Conservation (phyloP, 257 asterid species). For the Solanum commersonii region DNA sequence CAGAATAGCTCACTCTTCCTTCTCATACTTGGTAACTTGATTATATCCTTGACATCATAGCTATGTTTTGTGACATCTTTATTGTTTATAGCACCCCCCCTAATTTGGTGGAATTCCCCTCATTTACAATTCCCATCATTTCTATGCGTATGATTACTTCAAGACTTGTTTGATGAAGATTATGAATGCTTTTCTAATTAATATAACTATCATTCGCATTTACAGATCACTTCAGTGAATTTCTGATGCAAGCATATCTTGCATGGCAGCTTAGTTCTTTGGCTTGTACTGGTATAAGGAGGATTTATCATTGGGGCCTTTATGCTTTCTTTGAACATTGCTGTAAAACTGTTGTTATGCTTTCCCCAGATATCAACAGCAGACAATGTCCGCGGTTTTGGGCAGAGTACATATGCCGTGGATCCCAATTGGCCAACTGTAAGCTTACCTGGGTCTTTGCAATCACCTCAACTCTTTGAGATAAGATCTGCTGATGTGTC, state of each 20-base stretch:
- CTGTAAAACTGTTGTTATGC: constrained; percentile 28
- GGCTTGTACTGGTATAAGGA: constrained; percentile 2
- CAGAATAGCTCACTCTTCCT: neutral
- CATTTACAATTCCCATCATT: neutral
- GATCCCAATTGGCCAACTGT: constrained; percentile 26
- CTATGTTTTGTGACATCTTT: neutral
- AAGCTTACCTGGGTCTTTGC: constrained; percentile 1
- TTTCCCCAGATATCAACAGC: constrained; percentile 27
- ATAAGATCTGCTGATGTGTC: neutral
- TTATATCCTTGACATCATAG: neutral
- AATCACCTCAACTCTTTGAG: neutral
- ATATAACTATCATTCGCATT: constrained; percentile 4
- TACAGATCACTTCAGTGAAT: constrained; percentile 6
- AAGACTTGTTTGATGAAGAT: neutral
- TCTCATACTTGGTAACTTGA: neutral
- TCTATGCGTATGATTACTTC: neutral
- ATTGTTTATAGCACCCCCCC: neutral
- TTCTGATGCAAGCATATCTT: constrained; percentile 19
- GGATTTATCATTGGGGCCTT: constrained; percentile 8
- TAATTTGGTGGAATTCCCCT: neutral
- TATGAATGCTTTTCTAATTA: constrained; percentile 1
- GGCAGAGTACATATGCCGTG: constrained; percentile 18
- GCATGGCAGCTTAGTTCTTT: constrained; percentile 19
- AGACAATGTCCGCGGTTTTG: constrained; percentile 24
- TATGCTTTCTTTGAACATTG: neutral